A percentile compares a stretch with the other conserved stretches of the same genome.
Conservation (phyloP, 192 early-diverging fungal genomes). For the Oehlia diaphana region DNA sequence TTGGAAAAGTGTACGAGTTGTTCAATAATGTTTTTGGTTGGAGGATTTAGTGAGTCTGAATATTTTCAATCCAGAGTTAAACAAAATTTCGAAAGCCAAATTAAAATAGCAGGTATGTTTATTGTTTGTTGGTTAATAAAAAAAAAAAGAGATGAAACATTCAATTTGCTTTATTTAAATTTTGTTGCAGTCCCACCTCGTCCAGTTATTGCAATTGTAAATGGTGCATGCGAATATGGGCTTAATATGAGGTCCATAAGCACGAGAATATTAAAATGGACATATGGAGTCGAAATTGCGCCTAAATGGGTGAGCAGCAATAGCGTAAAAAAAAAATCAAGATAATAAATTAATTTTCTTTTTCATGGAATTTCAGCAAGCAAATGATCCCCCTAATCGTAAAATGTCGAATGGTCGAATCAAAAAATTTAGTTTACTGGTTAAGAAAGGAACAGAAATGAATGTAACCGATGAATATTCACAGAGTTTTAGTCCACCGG, state of each 20-base stretch:
- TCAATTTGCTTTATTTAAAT: background rate
- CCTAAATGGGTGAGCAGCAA: background rate
- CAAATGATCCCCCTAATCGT: constrained; percentile 6
- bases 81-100: too few species aligned
- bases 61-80: too few species aligned
- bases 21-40: background rate
- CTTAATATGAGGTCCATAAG: background rate
- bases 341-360: background rate
- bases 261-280: constrained; percentile 6
- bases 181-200: background rate
- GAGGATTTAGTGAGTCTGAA: background rate
- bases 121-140: too few species aligned
- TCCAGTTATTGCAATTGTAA: background rate
- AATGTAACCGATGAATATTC: constrained; percentile 6
- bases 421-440: constrained; percentile 15
- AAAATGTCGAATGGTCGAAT: constrained; percentile 18
- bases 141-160: background rate
- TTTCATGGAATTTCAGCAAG: background rate
- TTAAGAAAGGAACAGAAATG: constrained; percentile 4
- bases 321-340: too few species aligned
- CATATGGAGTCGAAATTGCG: constrained; percentile 8
- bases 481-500: background rate
- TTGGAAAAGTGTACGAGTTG: background rate
- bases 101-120: too few species aligned
- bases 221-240: constrained; percentile 8